These are phyloP conservation scores for Drosera spatulata DNA, from an alignment of 179 eudicot genomes.

Conservation along the genomic window DNA sequence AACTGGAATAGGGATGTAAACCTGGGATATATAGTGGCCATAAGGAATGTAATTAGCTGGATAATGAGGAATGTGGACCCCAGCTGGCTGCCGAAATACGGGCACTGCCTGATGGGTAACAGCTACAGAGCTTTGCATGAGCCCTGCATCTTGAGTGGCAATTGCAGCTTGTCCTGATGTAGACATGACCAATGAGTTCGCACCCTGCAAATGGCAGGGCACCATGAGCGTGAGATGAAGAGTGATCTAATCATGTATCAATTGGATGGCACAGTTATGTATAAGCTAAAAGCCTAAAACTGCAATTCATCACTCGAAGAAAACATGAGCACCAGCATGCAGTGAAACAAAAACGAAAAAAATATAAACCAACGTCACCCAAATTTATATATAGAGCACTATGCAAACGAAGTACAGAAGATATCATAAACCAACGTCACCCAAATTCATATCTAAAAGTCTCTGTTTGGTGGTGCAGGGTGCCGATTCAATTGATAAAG, in stretches of 20 bases:
- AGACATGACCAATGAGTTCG: conserved; percentile 34
- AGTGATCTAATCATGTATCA: not conserved
- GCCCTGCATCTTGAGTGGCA: conserved; percentile 51
- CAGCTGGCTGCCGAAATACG: conserved; percentile 61
- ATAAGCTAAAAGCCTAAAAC: not conserved
- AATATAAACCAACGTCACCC: no score
- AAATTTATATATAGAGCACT: no score
- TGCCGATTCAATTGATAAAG: no score
- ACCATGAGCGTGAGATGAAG: not conserved
- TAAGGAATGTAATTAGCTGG: conserved; percentile 67
- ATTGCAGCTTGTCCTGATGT: conserved; percentile 39
- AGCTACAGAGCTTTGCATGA: conserved; percentile 50
- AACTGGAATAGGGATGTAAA: conserved; percentile 55
- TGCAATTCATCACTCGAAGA: not conserved
- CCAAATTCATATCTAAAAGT: no score
- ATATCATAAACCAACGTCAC: no score
- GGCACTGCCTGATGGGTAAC: conserved; percentile 55
- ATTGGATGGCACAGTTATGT: no score
- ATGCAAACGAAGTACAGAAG: no score
- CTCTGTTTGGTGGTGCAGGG: no score
- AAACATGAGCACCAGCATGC: not conserved
- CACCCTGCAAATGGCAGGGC: conserved; percentile 30
- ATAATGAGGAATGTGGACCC: conserved; percentile 61
- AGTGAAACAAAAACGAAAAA: no score
- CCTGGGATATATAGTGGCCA: conserved; percentile 57